phyloP scores from a whole-genome alignment of 805 yeast species.

The Teunomyces panamensis region DNA sequence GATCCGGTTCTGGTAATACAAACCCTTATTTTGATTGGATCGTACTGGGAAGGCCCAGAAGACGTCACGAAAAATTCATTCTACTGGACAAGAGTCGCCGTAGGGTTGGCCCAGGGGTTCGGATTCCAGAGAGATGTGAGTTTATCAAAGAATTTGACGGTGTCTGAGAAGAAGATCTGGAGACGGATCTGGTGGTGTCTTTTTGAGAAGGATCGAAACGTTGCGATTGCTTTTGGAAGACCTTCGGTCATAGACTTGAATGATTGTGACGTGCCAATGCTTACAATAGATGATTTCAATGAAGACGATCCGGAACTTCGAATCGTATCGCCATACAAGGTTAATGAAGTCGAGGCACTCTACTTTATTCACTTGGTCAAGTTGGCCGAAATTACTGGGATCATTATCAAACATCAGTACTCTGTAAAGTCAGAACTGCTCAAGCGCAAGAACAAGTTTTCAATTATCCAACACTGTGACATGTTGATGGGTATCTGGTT shows the following conservation, averaged over 20 bases:
- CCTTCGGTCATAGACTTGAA: slow-evolving; percentile 66
- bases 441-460: slow-evolving; percentile 41
- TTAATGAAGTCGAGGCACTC: slow-evolving; percentile 48
- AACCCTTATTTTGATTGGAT: slow-evolving; percentile 58
- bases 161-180: slow-evolving; percentile 47
- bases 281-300: slow-evolving; percentile 61
- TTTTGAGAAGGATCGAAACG: slow-evolving; percentile 65
- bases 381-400: slow-evolving; percentile 68
- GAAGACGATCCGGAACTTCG: slow-evolving; percentile 45
- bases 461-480: slow-evolving; percentile 64
- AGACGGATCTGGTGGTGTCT: slow-evolving; percentile 77
- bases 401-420: slow-evolving; percentile 65
- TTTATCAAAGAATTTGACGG: slow-evolving; percentile 36
- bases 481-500: slow-evolving; percentile 78
- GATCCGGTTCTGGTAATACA: slow-evolving; percentile 64
- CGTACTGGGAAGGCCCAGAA: slow-evolving; percentile 74
- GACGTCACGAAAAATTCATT: slow-evolving; percentile 63
- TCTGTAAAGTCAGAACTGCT: slow-evolving; percentile 63
- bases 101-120: slow-evolving; percentile 68
- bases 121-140: slow-evolving; percentile 67
- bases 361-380: slow-evolving; percentile 63
- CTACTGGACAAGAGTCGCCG: slow-evolving; percentile 69
- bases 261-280: slow-evolving; percentile 76
- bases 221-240: slow-evolving; percentile 71
- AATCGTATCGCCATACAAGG: slow-evolving; percentile 39